phyloP scores from a whole-genome alignment of 441 rosid species.

The Kokia cookei region DNA sequence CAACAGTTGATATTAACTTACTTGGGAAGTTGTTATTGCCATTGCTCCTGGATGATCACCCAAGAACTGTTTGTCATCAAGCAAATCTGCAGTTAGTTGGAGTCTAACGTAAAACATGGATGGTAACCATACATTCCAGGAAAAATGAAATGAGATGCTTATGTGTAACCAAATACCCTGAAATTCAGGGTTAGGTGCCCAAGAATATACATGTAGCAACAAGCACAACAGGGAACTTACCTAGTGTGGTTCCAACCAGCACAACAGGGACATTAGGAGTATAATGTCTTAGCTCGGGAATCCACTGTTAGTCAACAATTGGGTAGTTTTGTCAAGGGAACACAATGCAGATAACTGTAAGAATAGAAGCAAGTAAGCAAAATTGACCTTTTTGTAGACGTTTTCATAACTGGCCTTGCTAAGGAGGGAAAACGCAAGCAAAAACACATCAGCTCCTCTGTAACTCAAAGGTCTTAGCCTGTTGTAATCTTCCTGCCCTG shows the following conservation, averaged over 20 bases:
- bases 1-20: neutral
- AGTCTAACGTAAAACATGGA: neutral
- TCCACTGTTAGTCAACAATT: conserved; percentile 46
- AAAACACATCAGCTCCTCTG: conserved; percentile 88
- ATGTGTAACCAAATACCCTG: neutral
- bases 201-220: neutral
- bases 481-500: conserved; percentile 92
- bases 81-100: conserved; percentile 45
- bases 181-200: too few species aligned
- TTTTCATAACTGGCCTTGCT: conserved; percentile 87
- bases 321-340: neutral
- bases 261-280: conserved; percentile 81
- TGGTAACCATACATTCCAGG: too few species aligned
- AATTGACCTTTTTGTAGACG: conserved; percentile 59
- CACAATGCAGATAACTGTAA: neutral
- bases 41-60: conserved; percentile 65
- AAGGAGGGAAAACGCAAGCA: conserved; percentile 71
- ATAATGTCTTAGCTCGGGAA: conserved; percentile 82
- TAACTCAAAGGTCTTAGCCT: conserved; percentile 88
- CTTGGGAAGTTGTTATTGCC: conserved; percentile 68
- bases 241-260: conserved; percentile 88
- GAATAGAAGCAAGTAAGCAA: neutral
- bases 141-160: neutral
- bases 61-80: conserved; percentile 68
- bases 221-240: conserved; percentile 21